These are phyloP conservation scores for Neofusicoccum cordaticola DNA, from an alignment of 2,329 filamentous ascomycete species.

Conservation along the genomic window DNA sequence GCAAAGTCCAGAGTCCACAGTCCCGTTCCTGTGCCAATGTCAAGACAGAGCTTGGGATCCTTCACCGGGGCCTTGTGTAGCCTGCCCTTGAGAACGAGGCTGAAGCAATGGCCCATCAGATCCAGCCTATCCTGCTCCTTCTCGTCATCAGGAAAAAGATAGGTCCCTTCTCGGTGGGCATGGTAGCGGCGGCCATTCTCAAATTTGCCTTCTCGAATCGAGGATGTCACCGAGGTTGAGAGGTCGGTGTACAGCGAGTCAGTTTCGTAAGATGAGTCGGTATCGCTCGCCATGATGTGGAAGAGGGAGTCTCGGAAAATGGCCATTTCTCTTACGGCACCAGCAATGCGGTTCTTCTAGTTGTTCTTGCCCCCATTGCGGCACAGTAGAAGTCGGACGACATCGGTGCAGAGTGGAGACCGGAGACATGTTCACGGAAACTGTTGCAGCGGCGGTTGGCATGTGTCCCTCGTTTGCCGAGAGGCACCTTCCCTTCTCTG, in stretches of 20 bases:
- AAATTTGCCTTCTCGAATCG: background rate
- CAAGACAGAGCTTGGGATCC: slow-evolving; percentile 25
- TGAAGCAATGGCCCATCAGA: slow-evolving; percentile 38
- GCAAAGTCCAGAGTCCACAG: slow-evolving; percentile 35
- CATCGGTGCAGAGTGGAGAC: background rate
- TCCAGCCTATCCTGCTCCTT: slow-evolving; percentile 37
- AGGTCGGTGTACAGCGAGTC: background rate
- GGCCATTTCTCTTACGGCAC: no score
- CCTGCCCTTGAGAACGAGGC: slow-evolving; percentile 33
- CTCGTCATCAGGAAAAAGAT: slow-evolving; percentile 36
- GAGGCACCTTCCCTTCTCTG: background rate
- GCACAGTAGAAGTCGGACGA: background rate
- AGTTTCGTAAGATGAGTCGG: background rate
- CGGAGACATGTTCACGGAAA: background rate
- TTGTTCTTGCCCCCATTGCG: background rate
- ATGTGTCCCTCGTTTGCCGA: background rate
- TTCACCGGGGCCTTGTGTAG: slow-evolving; percentile 33
- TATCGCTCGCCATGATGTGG: background rate
- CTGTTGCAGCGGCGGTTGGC: background rate
- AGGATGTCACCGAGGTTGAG: background rate
- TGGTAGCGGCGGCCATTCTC: slow-evolving; percentile 31
- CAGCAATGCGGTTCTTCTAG: background rate
- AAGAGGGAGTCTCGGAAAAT: background rate
- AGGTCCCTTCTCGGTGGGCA: slow-evolving; percentile 35
- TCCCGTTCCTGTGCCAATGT: slow-evolving; percentile 28